These are phyloP conservation scores for Trichoderma asperellum DNA, from an alignment of 2,329 filamentous ascomycete genomes.

Conservation along the genomic window DNA sequence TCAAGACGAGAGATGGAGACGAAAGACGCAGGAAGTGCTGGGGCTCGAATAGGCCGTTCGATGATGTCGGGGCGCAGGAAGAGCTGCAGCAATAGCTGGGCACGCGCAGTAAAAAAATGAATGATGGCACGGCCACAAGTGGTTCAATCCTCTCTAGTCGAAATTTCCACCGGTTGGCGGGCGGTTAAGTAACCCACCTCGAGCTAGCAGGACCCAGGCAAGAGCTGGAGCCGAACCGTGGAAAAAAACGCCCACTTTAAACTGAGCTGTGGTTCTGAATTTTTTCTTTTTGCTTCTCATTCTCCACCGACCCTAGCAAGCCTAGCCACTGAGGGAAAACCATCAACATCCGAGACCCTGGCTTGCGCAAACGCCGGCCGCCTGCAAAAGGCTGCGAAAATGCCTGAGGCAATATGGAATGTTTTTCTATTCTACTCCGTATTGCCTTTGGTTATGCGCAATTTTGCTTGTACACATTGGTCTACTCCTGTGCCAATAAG, in stretches of 20 bases:
- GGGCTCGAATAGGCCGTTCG: constrained; percentile 32
- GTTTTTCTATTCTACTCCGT: too few relatives aligned
- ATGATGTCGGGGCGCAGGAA: constrained; percentile 43
- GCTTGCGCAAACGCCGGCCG: not conserved
- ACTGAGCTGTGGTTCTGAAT: constrained; percentile 12
- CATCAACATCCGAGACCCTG: not conserved
- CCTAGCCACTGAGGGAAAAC: constrained; percentile 25
- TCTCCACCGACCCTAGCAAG: constrained; percentile 18
- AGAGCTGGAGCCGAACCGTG: not conserved
- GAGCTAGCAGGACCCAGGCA: not conserved
- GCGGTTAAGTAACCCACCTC: constrained; percentile 28
- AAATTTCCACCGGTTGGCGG: constrained; percentile 37
- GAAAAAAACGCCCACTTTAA: constrained; percentile 12
- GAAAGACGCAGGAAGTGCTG: constrained; percentile 35
- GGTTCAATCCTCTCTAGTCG: constrained; percentile 28
- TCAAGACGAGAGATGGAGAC: constrained; percentile 34
- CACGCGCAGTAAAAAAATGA: constrained; percentile 41
- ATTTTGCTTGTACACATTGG: not conserved
- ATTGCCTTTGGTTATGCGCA: not conserved
- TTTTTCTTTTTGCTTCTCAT: not conserved
- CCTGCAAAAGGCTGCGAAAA: not conserved
- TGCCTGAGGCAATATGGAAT: constrained; percentile 23
- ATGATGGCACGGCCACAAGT: constrained; percentile 35
- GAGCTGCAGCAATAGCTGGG: constrained; percentile 40
- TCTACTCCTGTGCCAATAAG: not conserved